Evolutionary conservation across 1,139 yeast species (phyloP), one percentile per base, ranked within the genome.

Genomic region (Fermentozyma sake): DNA sequence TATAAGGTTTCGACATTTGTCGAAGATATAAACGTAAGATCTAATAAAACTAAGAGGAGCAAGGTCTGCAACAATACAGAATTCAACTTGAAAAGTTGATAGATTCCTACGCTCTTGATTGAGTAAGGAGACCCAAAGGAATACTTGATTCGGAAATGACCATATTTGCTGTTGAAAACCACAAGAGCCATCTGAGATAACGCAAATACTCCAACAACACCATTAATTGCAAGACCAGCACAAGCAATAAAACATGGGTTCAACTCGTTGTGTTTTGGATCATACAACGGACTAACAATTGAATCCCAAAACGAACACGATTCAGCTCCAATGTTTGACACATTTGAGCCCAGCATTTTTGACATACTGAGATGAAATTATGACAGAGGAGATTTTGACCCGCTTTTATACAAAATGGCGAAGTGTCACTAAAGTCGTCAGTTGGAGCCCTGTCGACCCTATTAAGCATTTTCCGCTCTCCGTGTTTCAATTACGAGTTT

Each of bases 171-270:
- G 30, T 26, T 27, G 27, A 38, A 45, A 5, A 49, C 16, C 21
- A 45, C 32, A 15, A 31, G 36, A 9, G 35, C 11, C 7, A 45
- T 32, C 32, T 60, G 63, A 18, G 23, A 33, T 2, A 43, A 11
- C 2, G 42, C 44, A 12, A 44, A 34, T 4, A 34, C 11, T 3
- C 41, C 46, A 12, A 48, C 19, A 4, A 37, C 12, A 7, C 20
- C 25, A 23, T 37, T 39, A 15, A 37, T 24, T 2, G 31, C 13
- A 10, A 43, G 26, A 5, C 42, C 39, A 4, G 49, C 33, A 15
- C 46, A 42, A n/a, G 55, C 45, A 16, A 58, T 37, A 33, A 61
- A 61, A 28, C 58, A 48, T 1, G 67, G 66, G 36, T 58, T 55
- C 12, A 59, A 33, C 12, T 58, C 44, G 38, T 58, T 61, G n/a